Conservation (phyloP, 495 filamentous ascomycete species). For the Penicillium mononematosum region DNA sequence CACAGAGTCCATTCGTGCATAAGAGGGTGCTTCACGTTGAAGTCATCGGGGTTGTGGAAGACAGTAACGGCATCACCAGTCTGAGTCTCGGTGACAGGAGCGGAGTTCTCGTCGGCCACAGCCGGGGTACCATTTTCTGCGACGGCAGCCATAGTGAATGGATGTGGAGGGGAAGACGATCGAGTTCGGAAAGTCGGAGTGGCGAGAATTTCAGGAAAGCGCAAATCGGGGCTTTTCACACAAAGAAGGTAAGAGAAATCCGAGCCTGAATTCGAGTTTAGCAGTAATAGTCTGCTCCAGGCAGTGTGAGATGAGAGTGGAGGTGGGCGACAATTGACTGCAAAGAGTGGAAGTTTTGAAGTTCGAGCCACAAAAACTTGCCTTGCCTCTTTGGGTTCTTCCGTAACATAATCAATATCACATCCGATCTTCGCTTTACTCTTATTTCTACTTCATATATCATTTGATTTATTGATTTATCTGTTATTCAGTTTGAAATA, state of each 20-base stretch:
- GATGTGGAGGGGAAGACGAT: constrained; percentile 20
- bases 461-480: background rate
- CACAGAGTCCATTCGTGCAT: constrained; percentile 97
- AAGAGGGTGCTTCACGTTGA: constrained; percentile 97
- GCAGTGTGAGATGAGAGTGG: constrained; percentile 32
- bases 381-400: constrained; percentile 43
- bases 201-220: constrained; percentile 38
- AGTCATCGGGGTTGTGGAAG: constrained; percentile 96
- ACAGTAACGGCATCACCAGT: constrained; percentile 65
- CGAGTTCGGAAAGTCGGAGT: constrained; percentile 23
- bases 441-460: background rate
- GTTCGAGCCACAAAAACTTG: constrained; percentile 37
- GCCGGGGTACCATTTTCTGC: constrained; percentile 42
- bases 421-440: background rate
- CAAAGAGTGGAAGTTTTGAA: constrained; percentile 37
- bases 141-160: constrained; percentile 41
- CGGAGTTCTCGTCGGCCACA: constrained; percentile 45
- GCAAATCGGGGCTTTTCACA: constrained; percentile 23
- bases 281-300: constrained; percentile 42
- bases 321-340: constrained; percentile 22
- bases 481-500: background rate
- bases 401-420: constrained; percentile 15
- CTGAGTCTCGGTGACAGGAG: constrained; percentile 32
- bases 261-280: constrained; percentile 7
- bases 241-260: constrained; percentile 4